Evolutionary conservation across 2,329 filamentous ascomycete species (phyloP).

Genomic region (Talaromyces verruculosus): DNA sequence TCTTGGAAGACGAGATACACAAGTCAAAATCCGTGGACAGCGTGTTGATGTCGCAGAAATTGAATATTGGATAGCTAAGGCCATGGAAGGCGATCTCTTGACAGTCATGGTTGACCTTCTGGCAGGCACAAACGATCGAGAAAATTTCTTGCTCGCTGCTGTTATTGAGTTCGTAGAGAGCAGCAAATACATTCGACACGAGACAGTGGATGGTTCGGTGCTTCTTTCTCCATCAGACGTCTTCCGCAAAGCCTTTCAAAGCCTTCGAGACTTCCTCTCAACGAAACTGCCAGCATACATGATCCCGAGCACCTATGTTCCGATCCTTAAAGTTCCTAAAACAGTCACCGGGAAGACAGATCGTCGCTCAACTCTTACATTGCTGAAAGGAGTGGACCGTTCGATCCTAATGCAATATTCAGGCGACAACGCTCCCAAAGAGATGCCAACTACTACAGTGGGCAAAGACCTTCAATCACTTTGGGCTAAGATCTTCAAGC

Average conservation of each 20-base stretch:
- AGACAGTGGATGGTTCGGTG: background rate
- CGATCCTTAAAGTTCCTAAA: background rate
- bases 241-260: background rate
- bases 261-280: background rate
- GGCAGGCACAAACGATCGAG: background rate
- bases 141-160: background rate
- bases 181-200: background rate
- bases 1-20: constrained; percentile 37
- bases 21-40: constrained; percentile 45
- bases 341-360: background rate
- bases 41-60: constrained; percentile 45
- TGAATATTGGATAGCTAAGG: constrained; percentile 26
- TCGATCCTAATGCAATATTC: background rate
- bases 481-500: constrained; percentile 50
- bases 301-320: background rate
- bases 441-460: background rate
- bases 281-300: background rate
- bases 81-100: background rate
- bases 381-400: background rate
- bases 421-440: background rate
- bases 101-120: background rate
- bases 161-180: background rate
- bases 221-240: background rate
- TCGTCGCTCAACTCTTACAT: background rate
- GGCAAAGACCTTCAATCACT: constrained; percentile 26